Base-by-base conservation (phyloP, 164 flowering plant species). In the Amborella trichopoda region DNA sequence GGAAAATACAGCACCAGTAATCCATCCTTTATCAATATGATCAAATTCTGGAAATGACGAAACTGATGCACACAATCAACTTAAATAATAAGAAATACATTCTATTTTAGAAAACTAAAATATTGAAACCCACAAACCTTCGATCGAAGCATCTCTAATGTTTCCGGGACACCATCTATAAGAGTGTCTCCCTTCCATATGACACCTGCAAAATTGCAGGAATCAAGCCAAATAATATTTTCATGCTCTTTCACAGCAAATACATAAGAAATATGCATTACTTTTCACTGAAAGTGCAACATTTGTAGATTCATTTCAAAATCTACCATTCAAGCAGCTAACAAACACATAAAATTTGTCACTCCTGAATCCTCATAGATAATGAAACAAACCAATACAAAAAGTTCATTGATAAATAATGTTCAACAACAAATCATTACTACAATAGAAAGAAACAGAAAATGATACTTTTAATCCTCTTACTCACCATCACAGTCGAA, bases 171-270 rank as follows among this genome's bases (percentile, higher is more conserved):
- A 5, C 96, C 95, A 38, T 83, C 95, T 28, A 91, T 80, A 47
- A 91, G 81, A 54, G 61, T 65, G 50, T 91, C 93, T 0, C 95
- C 98, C 60, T 76, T 83, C 98, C 98, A 91, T 24, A 91, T 83
- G 10, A 91, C 98, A 23, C 95, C 96, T 85, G 48, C 6, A 22
- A 34, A 42, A 43, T 2, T 16, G 17, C n/a, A 19, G 27, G 3
- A 12, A 11, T 13, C 17, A 14, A 27, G 1, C 42, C 6, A 21
- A 38, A 18, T 4, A 21, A 0, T 8, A 17, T 16, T 0, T 3
- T 12, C 13, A 23, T n/a, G n/a, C n/a, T n/a, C n/a, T n/a, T n/a
- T n/a, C n/a, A n/a, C n/a, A n/a, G n/a, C n/a, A n/a, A n/a, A n/a
- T n/a, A n/a, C n/a, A n/a, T n/a, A 30, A 33, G 16, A 23, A 23